A percentile compares a stretch with the other conserved stretches of the same genome.
These are phyloP conservation scores for Phoma sp. DNA, from an alignment of 2,329 filamentous ascomycete genomes.

Conservation along the genomic window DNA sequence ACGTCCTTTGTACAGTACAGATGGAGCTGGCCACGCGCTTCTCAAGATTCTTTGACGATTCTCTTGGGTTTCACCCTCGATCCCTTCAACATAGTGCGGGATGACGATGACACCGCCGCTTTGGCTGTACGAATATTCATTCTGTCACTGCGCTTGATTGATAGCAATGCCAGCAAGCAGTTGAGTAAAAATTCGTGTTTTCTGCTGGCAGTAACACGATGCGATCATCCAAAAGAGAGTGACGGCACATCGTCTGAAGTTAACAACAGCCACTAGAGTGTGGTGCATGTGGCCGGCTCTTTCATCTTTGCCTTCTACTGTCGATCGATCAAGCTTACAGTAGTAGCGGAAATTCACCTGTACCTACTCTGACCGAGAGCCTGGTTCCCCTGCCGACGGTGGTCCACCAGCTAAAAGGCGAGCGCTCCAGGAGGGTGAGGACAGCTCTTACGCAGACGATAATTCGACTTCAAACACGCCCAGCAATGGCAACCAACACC, in stretches of 20 bases:
- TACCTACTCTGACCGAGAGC: slow-evolving; percentile 47
- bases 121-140: too few species aligned
- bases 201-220: too few species aligned
- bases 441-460: slow-evolving; percentile 27
- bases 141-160: too few species aligned
- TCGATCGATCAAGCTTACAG: slow-evolving; percentile 23
- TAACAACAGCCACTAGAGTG: too few species aligned
- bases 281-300: not conserved
- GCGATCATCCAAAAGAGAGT: not conserved
- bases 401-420: slow-evolving; percentile 46
- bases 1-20: slow-evolving; percentile 16
- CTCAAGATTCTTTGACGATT: not conserved
- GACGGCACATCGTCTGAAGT: not conserved
- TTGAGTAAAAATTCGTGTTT: too few species aligned
- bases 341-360: slow-evolving; percentile 50
- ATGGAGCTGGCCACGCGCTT: not conserved
- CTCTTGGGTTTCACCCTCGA: too few species aligned
- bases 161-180: too few species aligned
- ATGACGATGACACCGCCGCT: too few species aligned
- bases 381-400: slow-evolving; percentile 44
- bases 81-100: too few species aligned
- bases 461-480: slow-evolving; percentile 31
- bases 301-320: not conserved
- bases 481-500: slow-evolving; percentile 25
- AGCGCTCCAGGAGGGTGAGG: slow-evolving; percentile 32